phyloP scores from a whole-genome alignment of 2,329 filamentous ascomycete genomes.

The Aspergillus sp. region DNA sequence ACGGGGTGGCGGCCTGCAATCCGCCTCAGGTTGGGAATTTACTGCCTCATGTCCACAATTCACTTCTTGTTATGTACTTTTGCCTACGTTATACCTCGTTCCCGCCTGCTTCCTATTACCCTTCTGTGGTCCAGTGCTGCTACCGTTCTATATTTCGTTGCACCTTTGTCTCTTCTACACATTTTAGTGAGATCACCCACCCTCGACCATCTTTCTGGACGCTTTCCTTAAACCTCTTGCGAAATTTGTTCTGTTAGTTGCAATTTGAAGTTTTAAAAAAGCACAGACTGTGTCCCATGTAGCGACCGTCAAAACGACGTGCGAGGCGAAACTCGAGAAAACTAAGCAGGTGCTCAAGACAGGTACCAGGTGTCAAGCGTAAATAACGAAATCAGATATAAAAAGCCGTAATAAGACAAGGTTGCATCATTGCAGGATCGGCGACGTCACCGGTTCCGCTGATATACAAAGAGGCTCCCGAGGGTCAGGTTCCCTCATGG shows the following conservation, averaged over 20 bases:
- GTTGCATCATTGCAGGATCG: conserved; percentile 2
- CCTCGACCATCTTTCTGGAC: conserved; percentile 24
- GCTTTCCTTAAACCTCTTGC: conserved; percentile 17
- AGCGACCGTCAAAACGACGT: background rate
- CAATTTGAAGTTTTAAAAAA: conserved; percentile 24
- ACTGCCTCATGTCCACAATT: conserved; percentile 30
- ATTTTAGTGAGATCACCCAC: conserved; percentile 28
- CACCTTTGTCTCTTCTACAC: conserved; percentile 22
- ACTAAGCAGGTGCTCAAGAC: background rate
- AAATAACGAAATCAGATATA: conserved; percentile 4
- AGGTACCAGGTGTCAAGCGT: background rate
- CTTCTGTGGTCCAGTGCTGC: conserved; percentile 23
- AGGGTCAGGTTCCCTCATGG: background rate
- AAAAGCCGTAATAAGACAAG: background rate
- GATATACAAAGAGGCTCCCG: conserved; percentile 4
- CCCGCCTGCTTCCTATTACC: conserved; percentile 26
- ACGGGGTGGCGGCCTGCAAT: conserved; percentile 21
- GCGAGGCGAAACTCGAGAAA: background rate
- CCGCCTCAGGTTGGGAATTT: conserved; percentile 19
- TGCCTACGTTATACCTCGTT: conserved; percentile 38
- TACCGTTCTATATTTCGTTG: conserved; percentile 21
- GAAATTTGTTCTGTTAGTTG: conserved; percentile 22
- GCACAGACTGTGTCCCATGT: background rate
- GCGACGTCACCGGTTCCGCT: conserved; percentile 8
- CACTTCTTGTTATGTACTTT: conserved; percentile 42